Evolutionary conservation across 139 green algal species (phyloP), one percentile per base, ranked within the genome.

Genomic region (Raphidocelis subcapitata): DNA sequence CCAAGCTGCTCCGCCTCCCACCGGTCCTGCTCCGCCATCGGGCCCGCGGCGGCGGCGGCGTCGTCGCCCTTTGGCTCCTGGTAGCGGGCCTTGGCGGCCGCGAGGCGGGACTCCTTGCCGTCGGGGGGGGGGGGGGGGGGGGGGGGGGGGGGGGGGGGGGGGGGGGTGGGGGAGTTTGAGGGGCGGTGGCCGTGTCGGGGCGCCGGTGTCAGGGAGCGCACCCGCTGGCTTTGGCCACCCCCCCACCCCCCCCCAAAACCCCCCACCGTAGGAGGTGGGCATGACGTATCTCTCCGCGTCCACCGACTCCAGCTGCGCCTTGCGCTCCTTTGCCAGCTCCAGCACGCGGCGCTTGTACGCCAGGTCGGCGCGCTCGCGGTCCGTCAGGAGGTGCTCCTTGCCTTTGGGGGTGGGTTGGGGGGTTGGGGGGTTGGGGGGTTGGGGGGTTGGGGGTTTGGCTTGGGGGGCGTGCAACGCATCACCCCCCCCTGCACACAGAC

Each of bases 1-100:
- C 71, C 73, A 24, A 94, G 86, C 84, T 98, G 95, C 67, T 97
- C 87, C 12, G 76, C 72, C 87, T 99, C 95, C 90, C 93, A 98
- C 44, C 83, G 82, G 74, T 97, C 93, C 82, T 97, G 92, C 81
- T 98, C 94, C 68, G 83, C 85, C 81, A 87, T 89, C 15, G 88
- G 86, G 44, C 86, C 87, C 28, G 79, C 82, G 36, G 90, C 85
- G 59, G 80, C 79, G 44, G 72, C 69, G 29, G 88, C 88, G 57
- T 83, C 79, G 29, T 80, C 82, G 32, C 46, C 71, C 41, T 82
- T 74, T 12, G 71, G 64, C 28, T 76, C 70, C 33, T 35, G 26
- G 72, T 86, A 89, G 14, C 79, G 84, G 69, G 77, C 31, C 63
- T 79, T 80, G 10, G 81, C 81, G 1, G 72, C 75, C 23, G 80